These are phyloP conservation scores for Cryptococcus neoformans DNA, from an alignment of 1,284 basidiomycete genomes.

Conservation along the genomic window DNA sequence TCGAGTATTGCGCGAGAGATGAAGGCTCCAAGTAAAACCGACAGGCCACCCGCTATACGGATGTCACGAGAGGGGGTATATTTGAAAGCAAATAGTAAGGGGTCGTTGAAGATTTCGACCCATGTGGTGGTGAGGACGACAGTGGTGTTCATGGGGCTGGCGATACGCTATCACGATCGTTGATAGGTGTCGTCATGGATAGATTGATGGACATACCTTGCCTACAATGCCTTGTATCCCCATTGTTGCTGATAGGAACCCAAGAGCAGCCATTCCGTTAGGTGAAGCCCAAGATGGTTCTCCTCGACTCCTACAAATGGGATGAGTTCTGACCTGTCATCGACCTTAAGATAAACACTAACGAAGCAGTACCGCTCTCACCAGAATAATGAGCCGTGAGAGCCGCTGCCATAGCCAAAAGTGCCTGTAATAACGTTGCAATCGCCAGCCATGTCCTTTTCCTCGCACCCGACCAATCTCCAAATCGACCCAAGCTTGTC, in stretches of 20 bases:
- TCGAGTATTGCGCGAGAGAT: constrained; percentile 58
- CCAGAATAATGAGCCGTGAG: constrained; percentile 60
- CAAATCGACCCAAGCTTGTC: constrained; percentile 46
- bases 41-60: constrained; percentile 62
- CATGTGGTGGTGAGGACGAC: constrained; percentile 69
- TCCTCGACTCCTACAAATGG: constrained; percentile 49
- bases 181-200: background rate
- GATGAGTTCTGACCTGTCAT: no score
- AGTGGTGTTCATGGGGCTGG: constrained; percentile 65
- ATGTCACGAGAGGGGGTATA: constrained; percentile 65
- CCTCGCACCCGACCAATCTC: constrained; percentile 61
- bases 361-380: constrained; percentile 51
- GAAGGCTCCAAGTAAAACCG: constrained; percentile 74
- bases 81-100: constrained; percentile 60
- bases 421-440: constrained; percentile 67
- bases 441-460: constrained; percentile 69
- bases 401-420: constrained; percentile 69
- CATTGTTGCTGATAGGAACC: constrained; percentile 71
- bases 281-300: constrained; percentile 67
- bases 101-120: constrained; percentile 80
- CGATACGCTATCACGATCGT: constrained; percentile 50
- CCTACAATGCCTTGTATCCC: constrained; percentile 76
- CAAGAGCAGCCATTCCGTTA: constrained; percentile 64
- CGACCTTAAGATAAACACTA: no score
- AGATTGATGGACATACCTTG: constrained; percentile 52